A percentile compares a stretch with the other conserved stretches of the same genome.
These are phyloP conservation scores for Phytophthora melonis DNA, from an alignment of 352 stramenopile genomes.

Conservation along the genomic window DNA sequence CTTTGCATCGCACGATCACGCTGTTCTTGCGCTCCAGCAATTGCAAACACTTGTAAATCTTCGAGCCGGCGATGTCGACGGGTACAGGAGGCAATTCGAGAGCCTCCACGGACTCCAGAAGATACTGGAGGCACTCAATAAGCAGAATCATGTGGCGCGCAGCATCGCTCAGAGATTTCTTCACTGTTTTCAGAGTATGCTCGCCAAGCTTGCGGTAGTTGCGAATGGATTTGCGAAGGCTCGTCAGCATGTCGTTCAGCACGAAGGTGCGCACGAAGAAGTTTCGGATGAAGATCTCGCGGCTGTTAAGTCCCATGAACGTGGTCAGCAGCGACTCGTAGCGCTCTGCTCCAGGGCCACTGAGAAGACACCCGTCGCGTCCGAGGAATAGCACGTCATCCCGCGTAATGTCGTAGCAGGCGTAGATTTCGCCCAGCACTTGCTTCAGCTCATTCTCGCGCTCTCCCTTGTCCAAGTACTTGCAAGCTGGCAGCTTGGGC, in stretches of 20 bases:
- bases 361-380: slow-evolving; percentile 93
- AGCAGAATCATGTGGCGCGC: slow-evolving; percentile 96
- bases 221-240: slow-evolving; percentile 89
- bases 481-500: slow-evolving; percentile 95
- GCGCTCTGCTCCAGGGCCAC: slow-evolving; percentile 93
- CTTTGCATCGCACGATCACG: slow-evolving; percentile 92
- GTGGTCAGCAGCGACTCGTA: slow-evolving; percentile 96
- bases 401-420: slow-evolving; percentile 96
- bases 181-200: slow-evolving; percentile 72
- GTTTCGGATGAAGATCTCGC: slow-evolving; percentile 98
- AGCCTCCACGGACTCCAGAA: slow-evolving; percentile 95
- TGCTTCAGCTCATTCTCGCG: slow-evolving; percentile 98
- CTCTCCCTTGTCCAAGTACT: slow-evolving; percentile 98
- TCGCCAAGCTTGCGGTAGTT: slow-evolving; percentile 87
- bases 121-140: slow-evolving; percentile 97
- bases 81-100: slow-evolving; percentile 71
- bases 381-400: slow-evolving; percentile 97
- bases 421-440: slow-evolving; percentile 95
- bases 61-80: slow-evolving; percentile 55
- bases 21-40: slow-evolving; percentile 91
- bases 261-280: slow-evolving; percentile 97
- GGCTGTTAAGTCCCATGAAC: slow-evolving; percentile 96
- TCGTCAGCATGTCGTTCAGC: slow-evolving; percentile 94
- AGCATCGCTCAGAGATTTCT: slow-evolving; percentile 91
- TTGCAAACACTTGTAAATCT: slow-evolving; percentile 94